Evolutionary conservation across 495 filamentous ascomycete genomes (phyloP).

Genomic region (Talaromyces wortmannii): DNA sequence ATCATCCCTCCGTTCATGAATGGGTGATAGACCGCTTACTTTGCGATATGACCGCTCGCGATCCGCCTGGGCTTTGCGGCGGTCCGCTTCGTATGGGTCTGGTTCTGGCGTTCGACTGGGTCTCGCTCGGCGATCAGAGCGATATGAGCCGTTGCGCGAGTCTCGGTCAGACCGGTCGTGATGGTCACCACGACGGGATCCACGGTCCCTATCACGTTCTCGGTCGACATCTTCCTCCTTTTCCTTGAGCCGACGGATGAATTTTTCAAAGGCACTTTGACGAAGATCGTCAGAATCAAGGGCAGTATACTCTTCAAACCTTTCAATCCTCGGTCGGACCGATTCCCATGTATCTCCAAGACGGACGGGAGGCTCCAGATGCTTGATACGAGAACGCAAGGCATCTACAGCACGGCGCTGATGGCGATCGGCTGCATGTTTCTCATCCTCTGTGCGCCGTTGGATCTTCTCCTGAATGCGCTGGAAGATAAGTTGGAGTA

Average conservation of each 20-base stretch:
- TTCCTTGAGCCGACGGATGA: conserved; percentile 81
- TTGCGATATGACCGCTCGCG: conserved; percentile 85
- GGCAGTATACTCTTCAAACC: conserved; percentile 74
- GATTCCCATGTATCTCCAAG: conserved; percentile 79
- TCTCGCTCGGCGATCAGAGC: conserved; percentile 50
- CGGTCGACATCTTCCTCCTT: conserved; percentile 81
- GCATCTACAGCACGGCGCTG: conserved; percentile 81
- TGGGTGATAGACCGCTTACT: conserved; percentile 51
- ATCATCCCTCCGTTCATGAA: conserved; percentile 47
- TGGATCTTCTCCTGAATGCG: conserved; percentile 75
- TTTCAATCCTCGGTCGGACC: conserved; percentile 69
- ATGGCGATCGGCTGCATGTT: conserved; percentile 71
- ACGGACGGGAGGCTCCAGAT: conserved; percentile 78
- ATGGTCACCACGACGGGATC: conserved; percentile 30
- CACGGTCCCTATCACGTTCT: conserved; percentile 51
- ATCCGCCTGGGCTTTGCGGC: conserved; percentile 77
- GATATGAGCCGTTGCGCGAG: conserved; percentile 38
- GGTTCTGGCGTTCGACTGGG: conserved; percentile 74
- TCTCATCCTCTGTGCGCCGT: conserved; percentile 76
- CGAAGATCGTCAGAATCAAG: conserved; percentile 77
- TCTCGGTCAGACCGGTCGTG: conserved; percentile 43
- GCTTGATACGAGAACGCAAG: conserved; percentile 82
- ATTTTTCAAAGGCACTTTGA: conserved; percentile 83
- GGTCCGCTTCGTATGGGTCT: conserved; percentile 84
- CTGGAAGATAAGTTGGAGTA: conserved; percentile 72